A percentile compares a stretch with the other conserved stretches of the same genome.
Conservation (phyloP, 257 asterid species). For the Marsdenia floribunda region DNA sequence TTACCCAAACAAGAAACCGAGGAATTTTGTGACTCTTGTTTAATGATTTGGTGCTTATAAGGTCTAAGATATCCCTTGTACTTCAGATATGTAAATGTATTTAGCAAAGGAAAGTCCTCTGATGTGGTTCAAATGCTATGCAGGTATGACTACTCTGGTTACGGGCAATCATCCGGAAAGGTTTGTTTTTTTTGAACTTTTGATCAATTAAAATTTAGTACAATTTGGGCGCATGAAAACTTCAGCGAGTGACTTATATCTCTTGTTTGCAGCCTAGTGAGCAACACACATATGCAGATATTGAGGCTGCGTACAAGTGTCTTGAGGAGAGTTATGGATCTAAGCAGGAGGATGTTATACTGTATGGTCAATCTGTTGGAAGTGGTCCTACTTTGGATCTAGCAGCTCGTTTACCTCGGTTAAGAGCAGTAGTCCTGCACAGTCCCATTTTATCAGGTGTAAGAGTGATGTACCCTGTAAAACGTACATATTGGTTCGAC, state of each 20-base stretch:
- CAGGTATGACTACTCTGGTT: conserved; percentile 95
- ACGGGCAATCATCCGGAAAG: conserved; percentile 96
- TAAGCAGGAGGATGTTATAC: conserved; percentile 41
- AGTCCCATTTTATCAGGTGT: conserved; percentile 45
- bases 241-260: conserved; percentile 11
- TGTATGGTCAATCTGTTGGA: conserved; percentile 48
- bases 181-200: conserved; percentile 12
- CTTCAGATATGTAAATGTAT: not conserved
- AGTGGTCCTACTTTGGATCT: conserved; percentile 46
- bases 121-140: conserved; percentile 25
- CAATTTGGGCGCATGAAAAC: not conserved
- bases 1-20: conserved; percentile 1
- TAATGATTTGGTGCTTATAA: not conserved
- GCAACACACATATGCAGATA: conserved; percentile 44
- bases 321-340: conserved; percentile 45
- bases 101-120: conserved; percentile 11
- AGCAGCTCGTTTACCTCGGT: conserved; percentile 34
- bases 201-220: not conserved
- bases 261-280: conserved; percentile 35
- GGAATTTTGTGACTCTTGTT: not conserved
- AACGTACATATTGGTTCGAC: conserved; percentile 44
- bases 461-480: conserved; percentile 44
- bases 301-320: conserved; percentile 44
- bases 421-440: conserved; percentile 43
- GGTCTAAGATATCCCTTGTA: not conserved